phyloP scores from a whole-genome alignment of 176 grass and related monocot species.

The Musa beccarii region DNA sequence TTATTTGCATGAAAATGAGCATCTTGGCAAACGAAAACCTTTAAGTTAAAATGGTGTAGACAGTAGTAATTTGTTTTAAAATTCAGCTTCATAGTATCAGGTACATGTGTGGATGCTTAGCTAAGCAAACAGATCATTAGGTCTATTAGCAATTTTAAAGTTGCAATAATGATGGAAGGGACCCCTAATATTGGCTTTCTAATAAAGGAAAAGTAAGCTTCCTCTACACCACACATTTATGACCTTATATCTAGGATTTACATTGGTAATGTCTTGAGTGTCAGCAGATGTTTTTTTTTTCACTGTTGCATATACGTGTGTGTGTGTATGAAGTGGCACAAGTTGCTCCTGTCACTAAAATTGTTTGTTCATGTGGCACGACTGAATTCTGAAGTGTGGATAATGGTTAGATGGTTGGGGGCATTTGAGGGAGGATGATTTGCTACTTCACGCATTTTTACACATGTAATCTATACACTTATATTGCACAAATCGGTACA shows the following conservation, averaged over 20 bases:
- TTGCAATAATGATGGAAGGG: background rate
- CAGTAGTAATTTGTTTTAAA: no score
- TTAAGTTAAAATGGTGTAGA: no score
- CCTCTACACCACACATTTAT: background rate
- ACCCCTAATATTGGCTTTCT: background rate
- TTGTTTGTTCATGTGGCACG: background rate
- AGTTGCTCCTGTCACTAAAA: background rate
- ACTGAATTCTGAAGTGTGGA: background rate
- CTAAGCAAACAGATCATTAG: background rate
- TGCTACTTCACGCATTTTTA: background rate
- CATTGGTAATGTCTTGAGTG: background rate
- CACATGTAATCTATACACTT: background rate
- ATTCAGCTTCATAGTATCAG: no score
- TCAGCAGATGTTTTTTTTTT: no score
- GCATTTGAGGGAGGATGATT: background rate
- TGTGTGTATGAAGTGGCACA: no score
- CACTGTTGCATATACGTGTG: no score
- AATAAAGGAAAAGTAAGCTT: background rate
- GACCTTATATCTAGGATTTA: background rate
- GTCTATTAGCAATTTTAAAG: background rate
- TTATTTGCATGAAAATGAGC: no score
- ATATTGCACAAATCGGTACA: no score
- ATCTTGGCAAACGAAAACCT: no score
- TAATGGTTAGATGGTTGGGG: background rate
- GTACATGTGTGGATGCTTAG: no score